A percentile compares a stretch with the other conserved stretches of the same genome.
These are phyloP conservation scores for Ramalina peruviana DNA, from an alignment of 495 filamentous ascomycete genomes.

Conservation along the genomic window DNA sequence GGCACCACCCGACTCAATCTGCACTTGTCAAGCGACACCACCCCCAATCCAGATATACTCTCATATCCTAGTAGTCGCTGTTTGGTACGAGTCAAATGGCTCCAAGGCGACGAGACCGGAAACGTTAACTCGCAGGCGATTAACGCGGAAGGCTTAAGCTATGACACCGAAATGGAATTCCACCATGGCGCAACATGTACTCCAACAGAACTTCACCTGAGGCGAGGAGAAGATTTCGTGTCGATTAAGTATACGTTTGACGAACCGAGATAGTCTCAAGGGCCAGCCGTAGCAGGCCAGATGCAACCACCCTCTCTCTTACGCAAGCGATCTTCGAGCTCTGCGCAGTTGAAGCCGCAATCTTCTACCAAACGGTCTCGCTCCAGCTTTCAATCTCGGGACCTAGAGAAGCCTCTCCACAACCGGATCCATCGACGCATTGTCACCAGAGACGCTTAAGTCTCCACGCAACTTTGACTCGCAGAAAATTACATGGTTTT, in stretches of 20 bases:
- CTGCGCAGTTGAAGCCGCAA: background rate
- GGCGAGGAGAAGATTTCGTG: conserved; percentile 11
- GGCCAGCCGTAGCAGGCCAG: background rate
- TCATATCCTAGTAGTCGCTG: conserved; percentile 11
- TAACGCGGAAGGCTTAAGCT: conserved; percentile 8
- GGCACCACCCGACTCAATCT: conserved; percentile 7
- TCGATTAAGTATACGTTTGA: conserved; percentile 12
- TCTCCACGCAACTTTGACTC: too few relatives aligned
- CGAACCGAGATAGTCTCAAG: conserved; percentile 4
- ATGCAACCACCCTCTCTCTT: background rate
- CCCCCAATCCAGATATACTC: conserved; percentile 8
- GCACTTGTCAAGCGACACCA: conserved; percentile 7
- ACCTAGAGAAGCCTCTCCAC: background rate
- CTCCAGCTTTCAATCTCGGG: background rate
- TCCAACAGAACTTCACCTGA: conserved; percentile 12
- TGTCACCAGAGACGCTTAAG: too few relatives aligned
- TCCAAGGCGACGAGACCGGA: conserved; percentile 6
- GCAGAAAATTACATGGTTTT: too few relatives aligned
- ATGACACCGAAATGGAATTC: conserved; percentile 13
- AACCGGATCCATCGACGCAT: background rate
- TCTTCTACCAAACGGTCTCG: background rate
- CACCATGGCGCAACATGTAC: conserved; percentile 9
- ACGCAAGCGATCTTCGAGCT: background rate
- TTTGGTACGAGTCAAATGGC: conserved; percentile 13
- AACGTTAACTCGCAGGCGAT: conserved; percentile 7